Evolutionary conservation across 208 protist species (phyloP), one percentile per base, ranked within the genome.

Genomic region (Porcisia hertigi): DNA sequence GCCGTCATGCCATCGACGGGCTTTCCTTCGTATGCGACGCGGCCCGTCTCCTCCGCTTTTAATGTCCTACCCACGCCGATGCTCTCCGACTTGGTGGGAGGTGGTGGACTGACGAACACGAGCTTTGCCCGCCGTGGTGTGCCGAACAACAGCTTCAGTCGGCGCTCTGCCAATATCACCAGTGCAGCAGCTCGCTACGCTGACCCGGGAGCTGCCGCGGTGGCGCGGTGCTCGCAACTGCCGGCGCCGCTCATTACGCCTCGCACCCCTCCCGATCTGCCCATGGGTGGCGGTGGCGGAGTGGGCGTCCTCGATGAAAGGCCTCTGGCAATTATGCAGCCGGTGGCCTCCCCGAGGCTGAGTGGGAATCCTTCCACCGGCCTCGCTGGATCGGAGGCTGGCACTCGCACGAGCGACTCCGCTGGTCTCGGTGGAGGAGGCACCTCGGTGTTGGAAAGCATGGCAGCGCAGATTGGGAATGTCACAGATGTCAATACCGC

Each of bases 61-160:
- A 81, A 60, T 49, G 34, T 82, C 7, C 59, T 82, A 54, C 77
- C 77, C 12, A 77, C 73, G 18, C 77, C 77, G 55, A 47, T 77
- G 72, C 72, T 82, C 49, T 52, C 77, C 7, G 77, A 76, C 72
- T 67, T 82, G 58, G 72, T 74, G 25, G 72, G 72, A n/a, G 72
- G 72, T 20, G 65, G 65, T 30, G 77, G 77, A 12, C 55, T 74
- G 6, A 77, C 77, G 4, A 82, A 82, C 73, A 62, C 77, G 8
- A 82, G 77, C 67, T 82, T 82, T 63, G 77, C 72, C n/a, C 77
- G 77, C 0, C 77, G 77, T 16, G 72, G 57, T 3, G 71, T 77
- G 72, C 71, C 60, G n/a, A 82, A 77, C 72, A 67, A 1, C 63
- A 82, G 77, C 58, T 62, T 76, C 49, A 69, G 71, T 52, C 65